Evolutionary conservation across 2,329 filamentous ascomycete species (phyloP).

Genomic region (Fonsecaea monophora): DNA sequence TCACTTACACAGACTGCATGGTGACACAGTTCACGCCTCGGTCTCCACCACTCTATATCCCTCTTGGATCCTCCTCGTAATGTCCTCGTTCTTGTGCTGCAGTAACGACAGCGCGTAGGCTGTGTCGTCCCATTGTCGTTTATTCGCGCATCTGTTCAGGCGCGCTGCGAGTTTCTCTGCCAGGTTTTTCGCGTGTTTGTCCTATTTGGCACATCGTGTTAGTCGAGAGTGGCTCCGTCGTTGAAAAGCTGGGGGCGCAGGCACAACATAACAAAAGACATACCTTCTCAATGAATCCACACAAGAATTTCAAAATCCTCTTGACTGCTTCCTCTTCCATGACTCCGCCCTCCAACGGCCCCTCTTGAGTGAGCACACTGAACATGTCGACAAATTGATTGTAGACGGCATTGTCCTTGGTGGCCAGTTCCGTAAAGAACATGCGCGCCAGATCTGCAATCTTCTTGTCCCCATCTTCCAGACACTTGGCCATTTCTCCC

Average conservation of each 20-base stretch:
- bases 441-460: slow-evolving; percentile 93
- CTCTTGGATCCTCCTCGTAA: slow-evolving; percentile 50
- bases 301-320: slow-evolving; percentile 87
- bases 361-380: slow-evolving; percentile 83
- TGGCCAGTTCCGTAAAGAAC: slow-evolving; percentile 98
- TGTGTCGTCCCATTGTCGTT: slow-evolving; percentile 97
- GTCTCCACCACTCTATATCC: slow-evolving; percentile 69
- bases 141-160: slow-evolving; percentile 82
- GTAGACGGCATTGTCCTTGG: slow-evolving; percentile 98
- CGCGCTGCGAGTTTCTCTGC: slow-evolving; percentile 90
- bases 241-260: no score
- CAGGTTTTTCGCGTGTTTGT: slow-evolving; percentile 95
- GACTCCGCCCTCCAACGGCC: slow-evolving; percentile 59
- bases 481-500: slow-evolving; percentile 98
- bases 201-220: slow-evolving; percentile 59
- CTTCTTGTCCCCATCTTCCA: slow-evolving; percentile 93
- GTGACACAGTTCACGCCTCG: slow-evolving; percentile 54
- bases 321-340: slow-evolving; percentile 80
- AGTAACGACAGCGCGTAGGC: slow-evolving; percentile 87
- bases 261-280: slow-evolving; percentile 37
- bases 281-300: slow-evolving; percentile 98
- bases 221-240: background rate
- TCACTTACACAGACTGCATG: no score
- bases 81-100: slow-evolving; percentile 69
- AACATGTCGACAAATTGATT: slow-evolving; percentile 99